Base-by-base conservation (phyloP, 2,329 filamentous ascomycete species). In the Daldinia sp. region DNA sequence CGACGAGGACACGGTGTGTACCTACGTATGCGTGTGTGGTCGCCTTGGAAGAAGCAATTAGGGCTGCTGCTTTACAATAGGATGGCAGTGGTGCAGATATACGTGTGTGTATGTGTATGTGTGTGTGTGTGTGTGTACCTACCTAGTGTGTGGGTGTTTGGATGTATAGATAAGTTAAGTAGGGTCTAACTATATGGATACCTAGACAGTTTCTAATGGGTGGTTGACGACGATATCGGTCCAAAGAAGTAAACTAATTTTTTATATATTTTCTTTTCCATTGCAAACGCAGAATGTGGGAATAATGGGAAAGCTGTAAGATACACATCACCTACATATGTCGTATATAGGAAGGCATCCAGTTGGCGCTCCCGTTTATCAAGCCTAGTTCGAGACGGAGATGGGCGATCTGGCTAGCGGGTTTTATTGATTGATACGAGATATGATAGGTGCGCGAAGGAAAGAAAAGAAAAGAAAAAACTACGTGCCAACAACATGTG, bases 1-100 rank as follows among this genome's bases (percentile, higher is more conserved):
- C 39, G 39, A 23, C 3, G 27, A 21, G 21, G 27, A 43, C 21
- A 21, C n/a, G n/a, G n/a, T n/a, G n/a, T n/a, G n/a, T n/a, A n/a
- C n/a, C n/a, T n/a, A n/a, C n/a, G n/a, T n/a, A n/a, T n/a, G n/a
- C n/a, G 19, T 21, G 45, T 54, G 58, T 53, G 48, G 47, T 59
- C 34, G 35, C 45, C 34, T 29, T 53, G 23, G 41, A 61, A 63
- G 49, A 61, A 61, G 57, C 53, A 48, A 58, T 63, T 41, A 60
- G 19, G 23, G 21, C 41, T 32, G 47, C 50, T 49, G 39, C 30
- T 29, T 34, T 29, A 51, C 39, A 49, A 43, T 25, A 11, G 19
- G 39, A 43, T 25, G 11, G 39, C 4, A 45, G 39, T 45, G 39
- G 39, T 45, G 21, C 39, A 23, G 21, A 5, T 43, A 25, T 43